Conservation (phyloP, 2,329 filamentous ascomycete species). For the Coleophoma eucalyptorum region DNA sequence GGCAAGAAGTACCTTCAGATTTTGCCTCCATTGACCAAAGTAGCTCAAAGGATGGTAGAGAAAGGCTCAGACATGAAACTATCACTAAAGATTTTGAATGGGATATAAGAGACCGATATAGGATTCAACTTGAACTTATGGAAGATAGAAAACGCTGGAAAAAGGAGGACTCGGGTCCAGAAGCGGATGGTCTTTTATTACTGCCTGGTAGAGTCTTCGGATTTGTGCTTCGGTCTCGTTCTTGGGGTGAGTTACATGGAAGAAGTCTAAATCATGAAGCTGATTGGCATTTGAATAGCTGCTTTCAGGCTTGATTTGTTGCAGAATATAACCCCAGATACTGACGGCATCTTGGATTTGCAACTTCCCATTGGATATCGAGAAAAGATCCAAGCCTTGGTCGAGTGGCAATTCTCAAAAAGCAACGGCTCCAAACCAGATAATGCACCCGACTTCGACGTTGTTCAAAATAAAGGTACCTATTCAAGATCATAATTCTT, state of each 20-base stretch:
- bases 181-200: background rate
- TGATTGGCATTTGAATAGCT: background rate
- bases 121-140: background rate
- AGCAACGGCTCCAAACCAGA: background rate
- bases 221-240: background rate
- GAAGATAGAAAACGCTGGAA: background rate
- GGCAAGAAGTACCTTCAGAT: background rate
- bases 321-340: background rate
- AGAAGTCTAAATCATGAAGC: background rate
- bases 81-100: background rate
- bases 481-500: background rate
- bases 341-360: background rate
- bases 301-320: background rate
- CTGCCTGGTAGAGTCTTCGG: background rate
- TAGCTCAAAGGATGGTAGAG: background rate
- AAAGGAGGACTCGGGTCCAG: background rate
- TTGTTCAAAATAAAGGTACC: background rate
- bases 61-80: background rate
- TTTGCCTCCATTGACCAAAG: background rate
- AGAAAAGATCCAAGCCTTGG: background rate
- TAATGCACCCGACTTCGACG: background rate
- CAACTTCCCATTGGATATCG: background rate
- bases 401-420: background rate
- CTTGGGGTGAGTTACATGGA: background rate
- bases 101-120: background rate